A percentile compares a stretch with the other conserved stretches of the same genome.
These are phyloP conservation scores for Ustilago cynodontis DNA, from an alignment of 1,284 basidiomycete genomes.

Conservation along the genomic window DNA sequence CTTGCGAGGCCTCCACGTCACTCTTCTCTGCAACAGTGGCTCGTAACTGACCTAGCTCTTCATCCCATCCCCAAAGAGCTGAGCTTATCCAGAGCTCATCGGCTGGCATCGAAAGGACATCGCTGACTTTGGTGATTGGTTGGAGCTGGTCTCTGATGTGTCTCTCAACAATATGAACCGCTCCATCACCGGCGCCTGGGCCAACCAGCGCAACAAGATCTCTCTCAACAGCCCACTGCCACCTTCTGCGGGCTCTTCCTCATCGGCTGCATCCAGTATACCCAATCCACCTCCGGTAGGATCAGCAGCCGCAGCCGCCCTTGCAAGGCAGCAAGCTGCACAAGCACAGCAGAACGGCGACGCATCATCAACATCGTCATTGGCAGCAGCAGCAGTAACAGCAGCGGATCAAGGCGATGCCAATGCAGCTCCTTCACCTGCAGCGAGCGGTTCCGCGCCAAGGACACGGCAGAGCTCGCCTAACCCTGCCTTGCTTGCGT, in stretches of 20 bases:
- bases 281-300: slow-evolving; percentile 54
- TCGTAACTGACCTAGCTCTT: neutral
- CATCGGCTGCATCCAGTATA: slow-evolving; percentile 39
- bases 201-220: slow-evolving; percentile 56
- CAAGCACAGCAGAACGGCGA: slow-evolving; percentile 40
- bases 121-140: neutral
- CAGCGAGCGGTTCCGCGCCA: slow-evolving; percentile 33
- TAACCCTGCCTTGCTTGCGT: slow-evolving; percentile 8
- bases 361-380: neutral
- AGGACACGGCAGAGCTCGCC: slow-evolving; percentile 51
- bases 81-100: too few relatives aligned
- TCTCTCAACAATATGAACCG: slow-evolving; percentile 55
- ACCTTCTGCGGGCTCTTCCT: slow-evolving; percentile 20
- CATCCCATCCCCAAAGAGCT: too few relatives aligned
- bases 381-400: too few relatives aligned
- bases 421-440: slow-evolving; percentile 18
- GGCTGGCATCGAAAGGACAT: neutral
- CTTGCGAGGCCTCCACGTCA: neutral
- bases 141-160: slow-evolving; percentile 32
- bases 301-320: slow-evolving; percentile 59
- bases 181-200: slow-evolving; percentile 64
- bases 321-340: slow-evolving; percentile 33
- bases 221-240: slow-evolving; percentile 58
- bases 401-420: slow-evolving; percentile 5
- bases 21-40: too few relatives aligned